Evolutionary conservation across 768 basidiomycete genomes (phyloP).

Genomic region (Leccinellum rugosiceps): DNA sequence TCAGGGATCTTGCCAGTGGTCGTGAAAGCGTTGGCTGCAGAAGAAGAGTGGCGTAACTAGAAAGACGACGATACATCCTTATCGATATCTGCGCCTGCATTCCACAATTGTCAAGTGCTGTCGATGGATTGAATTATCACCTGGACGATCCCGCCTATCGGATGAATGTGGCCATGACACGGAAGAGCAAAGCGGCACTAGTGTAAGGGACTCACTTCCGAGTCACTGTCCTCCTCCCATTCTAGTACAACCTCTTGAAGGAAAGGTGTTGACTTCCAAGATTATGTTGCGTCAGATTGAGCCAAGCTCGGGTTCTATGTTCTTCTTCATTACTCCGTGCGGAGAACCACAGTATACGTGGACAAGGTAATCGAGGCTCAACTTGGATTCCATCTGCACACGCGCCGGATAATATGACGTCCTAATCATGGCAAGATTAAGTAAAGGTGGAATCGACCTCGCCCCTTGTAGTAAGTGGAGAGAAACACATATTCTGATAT

Average conservation of each 20-base stretch:
- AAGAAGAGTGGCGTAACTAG: conserved; percentile 2
- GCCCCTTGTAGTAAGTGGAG: neutral
- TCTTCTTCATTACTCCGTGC: neutral
- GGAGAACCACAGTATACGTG: neutral
- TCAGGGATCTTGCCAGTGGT: conserved; percentile 28
- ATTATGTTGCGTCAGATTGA: conserved; percentile 1
- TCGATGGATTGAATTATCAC: neutral
- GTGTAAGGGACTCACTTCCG: neutral
- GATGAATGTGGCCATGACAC: neutral
- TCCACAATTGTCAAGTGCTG: neutral
- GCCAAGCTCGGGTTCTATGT: neutral
- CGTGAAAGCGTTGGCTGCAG: conserved; percentile 11
- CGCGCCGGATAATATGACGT: neutral
- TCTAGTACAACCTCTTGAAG: conserved; percentile 4
- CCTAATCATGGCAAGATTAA: neutral
- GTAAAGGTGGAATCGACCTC: no score
- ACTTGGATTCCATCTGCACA: neutral
- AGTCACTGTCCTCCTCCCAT: neutral
- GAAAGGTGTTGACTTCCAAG: neutral
- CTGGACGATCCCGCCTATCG: neutral
- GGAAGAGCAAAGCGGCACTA: neutral
- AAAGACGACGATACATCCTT: neutral
- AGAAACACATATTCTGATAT: neutral
- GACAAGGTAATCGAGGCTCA: neutral
- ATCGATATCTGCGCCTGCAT: neutral